Conservation (phyloP, 192 early-diverging fungal species). For the Radiomyces spectabilis region DNA sequence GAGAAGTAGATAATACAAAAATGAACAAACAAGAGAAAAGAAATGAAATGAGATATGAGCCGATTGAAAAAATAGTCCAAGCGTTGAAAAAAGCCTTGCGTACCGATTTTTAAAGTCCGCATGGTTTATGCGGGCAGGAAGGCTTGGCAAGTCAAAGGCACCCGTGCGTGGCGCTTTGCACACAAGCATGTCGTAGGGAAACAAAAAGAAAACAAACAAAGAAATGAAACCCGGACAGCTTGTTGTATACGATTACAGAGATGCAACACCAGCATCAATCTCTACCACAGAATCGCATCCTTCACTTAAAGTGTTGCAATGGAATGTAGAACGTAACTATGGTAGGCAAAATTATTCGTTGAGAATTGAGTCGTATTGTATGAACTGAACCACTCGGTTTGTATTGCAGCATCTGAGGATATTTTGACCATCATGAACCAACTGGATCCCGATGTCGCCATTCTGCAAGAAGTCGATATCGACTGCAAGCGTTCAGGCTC, state of each 20-base stretch:
- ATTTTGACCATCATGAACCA: constrained; percentile 44
- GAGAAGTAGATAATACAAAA: no score
- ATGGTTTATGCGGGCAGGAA: no score
- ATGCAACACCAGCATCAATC: not conserved
- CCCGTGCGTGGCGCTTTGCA: no score
- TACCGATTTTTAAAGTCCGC: no score
- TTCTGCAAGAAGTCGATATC: constrained; percentile 76
- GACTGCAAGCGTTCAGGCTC: constrained; percentile 58
- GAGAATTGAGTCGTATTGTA: not conserved
- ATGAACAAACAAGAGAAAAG: no score
- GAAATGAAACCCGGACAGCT: constrained; percentile 31
- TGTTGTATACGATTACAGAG: constrained; percentile 37
- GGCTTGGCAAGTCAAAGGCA: no score
- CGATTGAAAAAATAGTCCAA: no score
- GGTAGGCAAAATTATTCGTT: constrained; percentile 5
- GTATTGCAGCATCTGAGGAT: constrained; percentile 32
- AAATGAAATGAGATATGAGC: no score
- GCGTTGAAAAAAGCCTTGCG: no score
- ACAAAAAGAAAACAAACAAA: no score
- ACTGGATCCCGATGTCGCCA: constrained; percentile 63
- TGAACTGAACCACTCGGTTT: not conserved
- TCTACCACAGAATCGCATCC: no score
- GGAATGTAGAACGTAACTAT: constrained; percentile 83
- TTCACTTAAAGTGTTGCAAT: constrained; percentile 61
- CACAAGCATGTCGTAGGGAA: no score